A percentile compares a stretch with the other conserved stretches of the same genome.
Conservation (phyloP, 352 stramenopile genomes). For the Elongisporangium undulatum region DNA sequence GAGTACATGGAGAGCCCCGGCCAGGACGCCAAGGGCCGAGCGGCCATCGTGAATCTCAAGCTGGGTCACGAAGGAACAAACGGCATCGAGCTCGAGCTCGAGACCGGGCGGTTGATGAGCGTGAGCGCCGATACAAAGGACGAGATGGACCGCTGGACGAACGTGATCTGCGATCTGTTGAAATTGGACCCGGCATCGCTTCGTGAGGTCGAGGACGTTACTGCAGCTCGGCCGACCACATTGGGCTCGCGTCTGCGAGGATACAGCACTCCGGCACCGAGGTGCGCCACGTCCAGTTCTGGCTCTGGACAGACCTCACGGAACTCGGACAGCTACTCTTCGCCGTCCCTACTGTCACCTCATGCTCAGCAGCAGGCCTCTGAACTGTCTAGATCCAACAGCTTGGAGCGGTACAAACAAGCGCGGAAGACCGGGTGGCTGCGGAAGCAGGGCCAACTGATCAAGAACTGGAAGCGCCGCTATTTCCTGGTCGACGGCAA, state of each 20-base stretch:
- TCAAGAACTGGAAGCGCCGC: conserved; percentile 72
- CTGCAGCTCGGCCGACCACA: not conserved
- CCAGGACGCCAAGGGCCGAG: conserved; percentile 54
- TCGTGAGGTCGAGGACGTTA: conserved; percentile 1
- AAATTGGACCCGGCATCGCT: conserved; percentile 25
- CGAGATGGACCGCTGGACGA: conserved; percentile 57
- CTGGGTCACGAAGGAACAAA: conserved; percentile 39
- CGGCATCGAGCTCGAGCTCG: conserved; percentile 64
- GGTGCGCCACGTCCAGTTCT: not conserved
- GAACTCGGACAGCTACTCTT: not conserved
- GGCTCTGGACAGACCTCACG: not conserved
- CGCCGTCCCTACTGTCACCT: not conserved
- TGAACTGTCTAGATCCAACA: not conserved
- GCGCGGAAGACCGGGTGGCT: conserved; percentile 67
- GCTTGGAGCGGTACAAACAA: not conserved
- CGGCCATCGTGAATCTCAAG: conserved; percentile 54
- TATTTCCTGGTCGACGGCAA: conserved; percentile 69
- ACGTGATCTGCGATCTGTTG: conserved; percentile 50
- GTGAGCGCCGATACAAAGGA: conserved; percentile 55
- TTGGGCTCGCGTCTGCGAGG: not conserved
- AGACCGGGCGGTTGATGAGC: conserved; percentile 51
- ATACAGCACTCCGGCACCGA: not conserved
- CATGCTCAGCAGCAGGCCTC: not conserved
- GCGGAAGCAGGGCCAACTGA: conserved; percentile 66
- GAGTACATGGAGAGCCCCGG: conserved; percentile 59